phyloP scores from a whole-genome alignment of 495 filamentous ascomycete genomes.

The Xylaria curta region DNA sequence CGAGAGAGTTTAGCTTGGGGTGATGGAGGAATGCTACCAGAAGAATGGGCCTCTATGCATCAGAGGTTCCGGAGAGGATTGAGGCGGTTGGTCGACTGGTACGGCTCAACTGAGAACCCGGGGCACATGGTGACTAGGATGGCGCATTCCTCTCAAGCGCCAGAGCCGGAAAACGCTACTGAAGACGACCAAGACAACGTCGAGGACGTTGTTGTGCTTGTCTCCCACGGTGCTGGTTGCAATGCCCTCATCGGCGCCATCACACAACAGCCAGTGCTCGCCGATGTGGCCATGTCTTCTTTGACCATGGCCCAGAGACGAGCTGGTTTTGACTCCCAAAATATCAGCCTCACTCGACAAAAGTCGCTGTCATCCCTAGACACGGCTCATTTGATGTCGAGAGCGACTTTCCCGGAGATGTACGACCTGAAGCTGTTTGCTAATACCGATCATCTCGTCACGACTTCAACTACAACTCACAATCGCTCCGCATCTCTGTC shows the following conservation, averaged over 20 bases:
- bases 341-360: constrained; percentile 29
- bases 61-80: constrained; percentile 81
- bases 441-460: constrained; percentile 76
- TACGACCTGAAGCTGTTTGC: constrained; percentile 81
- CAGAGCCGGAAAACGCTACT: constrained; percentile 35
- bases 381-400: constrained; percentile 31
- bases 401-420: constrained; percentile 39
- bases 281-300: constrained; percentile 88
- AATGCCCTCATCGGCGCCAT: constrained; percentile 94
- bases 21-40: constrained; percentile 82
- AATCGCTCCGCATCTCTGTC: constrained; percentile 33
- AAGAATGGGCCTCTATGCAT: constrained; percentile 97
- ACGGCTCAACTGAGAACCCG: constrained; percentile 61
- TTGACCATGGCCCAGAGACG: constrained; percentile 87
- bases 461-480: constrained; percentile 41
- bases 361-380: constrained; percentile 39
- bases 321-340: constrained; percentile 42
- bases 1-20: constrained; percentile 77
- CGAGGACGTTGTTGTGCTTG: constrained; percentile 84
- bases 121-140: constrained; percentile 51
- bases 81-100: constrained; percentile 80
- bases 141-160: constrained; percentile 27
- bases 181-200: constrained; percentile 59
- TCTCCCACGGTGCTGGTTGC: constrained; percentile 97
- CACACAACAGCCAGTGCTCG: constrained; percentile 83